phyloP scores from a whole-genome alignment of 1,139 yeast species.

The Magnusiomyces tetraspermus region DNA sequence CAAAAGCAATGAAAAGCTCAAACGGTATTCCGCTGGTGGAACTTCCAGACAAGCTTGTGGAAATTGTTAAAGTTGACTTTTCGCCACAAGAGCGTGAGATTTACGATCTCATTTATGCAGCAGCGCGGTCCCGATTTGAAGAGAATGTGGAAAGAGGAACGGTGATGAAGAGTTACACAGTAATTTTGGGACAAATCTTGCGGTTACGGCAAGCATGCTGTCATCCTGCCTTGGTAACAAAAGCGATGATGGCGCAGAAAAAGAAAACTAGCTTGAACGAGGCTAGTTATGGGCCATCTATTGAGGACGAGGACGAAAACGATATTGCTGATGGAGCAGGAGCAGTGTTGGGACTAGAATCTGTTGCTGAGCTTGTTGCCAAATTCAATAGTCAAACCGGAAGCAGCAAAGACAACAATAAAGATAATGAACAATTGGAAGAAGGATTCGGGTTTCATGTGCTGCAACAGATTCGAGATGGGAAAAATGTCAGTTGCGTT shows the following conservation, averaged over 20 bases:
- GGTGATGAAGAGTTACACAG: conserved; percentile 63
- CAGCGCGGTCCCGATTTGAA: conserved; percentile 62
- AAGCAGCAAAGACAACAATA: conserved; percentile 51
- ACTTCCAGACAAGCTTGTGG: conserved; percentile 67
- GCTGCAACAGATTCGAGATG: conserved; percentile 1
- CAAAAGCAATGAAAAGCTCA: conserved; percentile 70
- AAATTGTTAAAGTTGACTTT: conserved; percentile 57
- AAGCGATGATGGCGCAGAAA: conserved; percentile 24
- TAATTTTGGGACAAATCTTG: conserved; percentile 72
- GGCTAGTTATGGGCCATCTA: neutral
- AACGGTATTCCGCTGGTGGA: conserved; percentile 66
- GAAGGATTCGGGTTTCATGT: conserved; percentile 34
- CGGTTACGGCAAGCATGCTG: conserved; percentile 85
- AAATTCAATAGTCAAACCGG: conserved; percentile 9
- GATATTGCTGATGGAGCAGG: conserved; percentile 2
- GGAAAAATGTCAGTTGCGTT: neutral
- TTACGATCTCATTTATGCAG: conserved; percentile 60
- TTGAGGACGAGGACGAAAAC: neutral
- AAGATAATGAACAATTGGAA: conserved; percentile 75
- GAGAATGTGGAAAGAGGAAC: conserved; percentile 56
- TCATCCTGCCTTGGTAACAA: conserved; percentile 57
- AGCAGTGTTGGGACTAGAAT: conserved; percentile 12
- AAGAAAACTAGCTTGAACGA: conserved; percentile 11
- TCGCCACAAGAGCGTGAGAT: conserved; percentile 55
- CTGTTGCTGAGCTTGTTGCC: conserved; percentile 9